Base-by-base conservation (phyloP, 2,329 filamentous ascomycete genomes). In the Botrytis porri region DNA sequence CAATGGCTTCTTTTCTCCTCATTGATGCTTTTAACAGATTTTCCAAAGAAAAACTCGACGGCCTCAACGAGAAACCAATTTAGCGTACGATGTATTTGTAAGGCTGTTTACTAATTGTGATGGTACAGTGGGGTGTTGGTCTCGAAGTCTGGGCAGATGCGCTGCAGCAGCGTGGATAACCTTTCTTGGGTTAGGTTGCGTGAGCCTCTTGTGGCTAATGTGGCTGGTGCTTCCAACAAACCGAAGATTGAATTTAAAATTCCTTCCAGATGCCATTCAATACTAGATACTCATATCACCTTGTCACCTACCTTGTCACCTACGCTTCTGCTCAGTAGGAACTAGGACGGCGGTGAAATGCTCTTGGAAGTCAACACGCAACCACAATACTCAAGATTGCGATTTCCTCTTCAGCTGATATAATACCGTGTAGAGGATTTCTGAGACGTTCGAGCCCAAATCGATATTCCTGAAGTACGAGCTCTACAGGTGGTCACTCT, bases 391-490 rank as follows among this genome's bases (percentile, higher is more conserved):
- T 18, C 39, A 57, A n/a, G 48, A 67, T 41, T 67, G n/a, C 9
- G 4, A n/a, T 41, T 67, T 9, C 9, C 16, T 54, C 35, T 57
- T 41, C 45, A 57, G 16, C 9, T 18, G 25, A 67, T 41, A 57
- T 90, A 88, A 88, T 79, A 87, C 80, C 76, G 81, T 6, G 77
- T 81, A 16, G 88, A 84, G 25, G 81, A 84, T 70, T n/a, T n/a
- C 51, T 82, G 39, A 91, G 90, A 80, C 48, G 48, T 84, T 87
- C 54, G 82, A 84, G 0, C 85, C 88, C 70, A 81, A 86, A 32
- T 81, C 84, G 82, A 86, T 2, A 89, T 90, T 69, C 88, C 88
- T 0, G 70, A 83, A 54, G 84, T 87, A 81, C 90, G 88, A 88
- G 83, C 82, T 37, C 80, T 83, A 35, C n/a, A 29, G 22, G 48